Evolutionary conservation across 768 basidiomycete species (phyloP).

Genomic region (Tephrocybe sp.): DNA sequence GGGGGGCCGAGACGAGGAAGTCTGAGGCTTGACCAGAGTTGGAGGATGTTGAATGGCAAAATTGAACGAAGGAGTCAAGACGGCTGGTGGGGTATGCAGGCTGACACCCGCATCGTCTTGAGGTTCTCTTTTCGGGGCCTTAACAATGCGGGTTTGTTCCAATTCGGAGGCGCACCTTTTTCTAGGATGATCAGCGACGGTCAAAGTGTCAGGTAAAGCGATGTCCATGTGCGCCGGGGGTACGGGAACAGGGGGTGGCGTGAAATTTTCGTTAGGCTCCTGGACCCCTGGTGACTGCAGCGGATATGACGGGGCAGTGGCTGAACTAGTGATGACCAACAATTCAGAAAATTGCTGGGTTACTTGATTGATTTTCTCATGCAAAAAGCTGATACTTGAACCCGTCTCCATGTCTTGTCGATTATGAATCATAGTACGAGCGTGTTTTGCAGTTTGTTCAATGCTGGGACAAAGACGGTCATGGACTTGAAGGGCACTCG

Average conservation of each 20-base stretch:
- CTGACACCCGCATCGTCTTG: constrained; percentile 40
- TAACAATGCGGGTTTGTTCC: constrained; percentile 42
- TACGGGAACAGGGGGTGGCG: constrained; percentile 13
- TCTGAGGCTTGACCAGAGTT: constrained; percentile 18
- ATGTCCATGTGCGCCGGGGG: constrained; percentile 23
- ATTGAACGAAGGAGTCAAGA: constrained; percentile 14
- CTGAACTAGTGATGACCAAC: constrained; percentile 29
- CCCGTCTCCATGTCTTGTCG: constrained; percentile 47
- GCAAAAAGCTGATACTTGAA: constrained; percentile 55
- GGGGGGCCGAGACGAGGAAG: constrained; percentile 35
- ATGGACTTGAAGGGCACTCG: constrained; percentile 13
- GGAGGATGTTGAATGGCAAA: constrained; percentile 14
- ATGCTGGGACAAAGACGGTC: constrained; percentile 41
- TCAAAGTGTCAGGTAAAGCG: constrained; percentile 18
- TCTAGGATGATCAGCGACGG: constrained; percentile 37
- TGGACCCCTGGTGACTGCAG: constrained; percentile 16
- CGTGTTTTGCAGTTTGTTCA: constrained; percentile 59
- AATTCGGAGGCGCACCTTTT: constrained; percentile 46
- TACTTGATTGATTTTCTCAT: constrained; percentile 51
- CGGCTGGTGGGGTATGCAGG: constrained; percentile 18
- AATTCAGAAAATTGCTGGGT: constrained; percentile 50
- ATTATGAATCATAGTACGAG: constrained; percentile 47
- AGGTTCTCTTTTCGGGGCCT: constrained; percentile 49
- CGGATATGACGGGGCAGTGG: constrained; percentile 15
- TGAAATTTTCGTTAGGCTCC: constrained; percentile 16